phyloP scores from a whole-genome alignment of 345 rosid genomes.

The Balakata baccata region DNA sequence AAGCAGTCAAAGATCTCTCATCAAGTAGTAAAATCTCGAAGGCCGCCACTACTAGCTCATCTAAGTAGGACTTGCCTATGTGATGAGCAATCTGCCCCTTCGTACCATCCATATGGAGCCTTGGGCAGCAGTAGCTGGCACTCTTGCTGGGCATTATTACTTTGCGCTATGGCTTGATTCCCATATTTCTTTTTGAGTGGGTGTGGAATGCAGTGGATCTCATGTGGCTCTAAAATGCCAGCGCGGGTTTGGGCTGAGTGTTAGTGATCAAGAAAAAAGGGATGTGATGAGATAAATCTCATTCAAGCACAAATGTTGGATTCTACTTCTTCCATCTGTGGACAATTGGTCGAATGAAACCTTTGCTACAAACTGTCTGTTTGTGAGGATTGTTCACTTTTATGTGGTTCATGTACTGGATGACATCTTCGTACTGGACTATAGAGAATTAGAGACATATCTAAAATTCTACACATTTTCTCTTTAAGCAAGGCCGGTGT shows the following conservation, averaged over 20 bases:
- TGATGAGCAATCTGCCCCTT: not conserved
- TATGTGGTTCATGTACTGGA: constrained; percentile 8
- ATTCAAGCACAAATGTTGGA: not conserved
- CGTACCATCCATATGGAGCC: not conserved
- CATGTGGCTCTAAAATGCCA: constrained; percentile 1
- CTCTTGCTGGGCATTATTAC: constrained; percentile 9
- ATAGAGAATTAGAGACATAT: constrained; percentile 5
- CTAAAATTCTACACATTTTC: not conserved
- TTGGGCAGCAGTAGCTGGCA: not conserved
- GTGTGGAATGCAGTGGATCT: constrained; percentile 2
- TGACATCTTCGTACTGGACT: not conserved
- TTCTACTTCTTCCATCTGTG: not conserved
- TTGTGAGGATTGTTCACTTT: constrained; percentile 17
- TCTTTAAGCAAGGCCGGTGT: constrained; percentile 2
- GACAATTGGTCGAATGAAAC: not conserved
- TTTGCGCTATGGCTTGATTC: not conserved
- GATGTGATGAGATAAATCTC: not conserved
- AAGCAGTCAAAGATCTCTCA: constrained; percentile 32
- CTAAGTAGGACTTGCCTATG: constrained; percentile 19
- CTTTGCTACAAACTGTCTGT: not conserved
- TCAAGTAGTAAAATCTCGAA: constrained; percentile 30
- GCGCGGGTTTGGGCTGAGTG: not conserved
- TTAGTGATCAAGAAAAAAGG: constrained; percentile 1
- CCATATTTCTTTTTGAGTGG: not conserved
- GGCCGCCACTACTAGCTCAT: constrained; percentile 26